Conservation (phyloP, 192 early-diverging fungal species). For the Chytriomyces confervae region DNA sequence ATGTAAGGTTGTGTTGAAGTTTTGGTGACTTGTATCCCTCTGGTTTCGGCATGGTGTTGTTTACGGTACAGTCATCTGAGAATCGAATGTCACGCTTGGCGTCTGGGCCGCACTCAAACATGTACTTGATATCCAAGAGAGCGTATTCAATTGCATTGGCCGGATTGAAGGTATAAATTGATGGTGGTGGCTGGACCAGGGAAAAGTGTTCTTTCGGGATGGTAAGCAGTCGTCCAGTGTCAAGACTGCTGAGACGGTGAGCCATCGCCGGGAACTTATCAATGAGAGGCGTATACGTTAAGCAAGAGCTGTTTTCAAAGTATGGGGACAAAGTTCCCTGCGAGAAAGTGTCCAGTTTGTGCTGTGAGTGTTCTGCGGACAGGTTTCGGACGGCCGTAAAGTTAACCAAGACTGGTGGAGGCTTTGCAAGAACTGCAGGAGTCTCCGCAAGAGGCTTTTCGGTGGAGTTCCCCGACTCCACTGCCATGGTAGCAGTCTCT, state of each 20-base stretch:
- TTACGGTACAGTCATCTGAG: neutral
- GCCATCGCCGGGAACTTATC: no score
- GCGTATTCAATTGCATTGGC: neutral
- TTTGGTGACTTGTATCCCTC: neutral
- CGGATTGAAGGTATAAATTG: conserved; percentile 9
- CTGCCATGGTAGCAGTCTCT: no score
- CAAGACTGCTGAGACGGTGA: neutral
- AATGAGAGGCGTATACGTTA: no score
- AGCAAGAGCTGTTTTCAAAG: no score
- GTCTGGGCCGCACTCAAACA: conserved; percentile 21
- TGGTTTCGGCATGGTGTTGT: neutral
- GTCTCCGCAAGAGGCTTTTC: no score
- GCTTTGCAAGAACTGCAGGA: no score
- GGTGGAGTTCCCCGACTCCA: no score
- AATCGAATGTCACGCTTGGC: conserved; percentile 23
- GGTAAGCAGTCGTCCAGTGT: neutral
- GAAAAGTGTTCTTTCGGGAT: conserved; percentile 20
- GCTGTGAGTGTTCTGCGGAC: no score
- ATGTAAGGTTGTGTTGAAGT: neutral
- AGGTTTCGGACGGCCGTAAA: no score
- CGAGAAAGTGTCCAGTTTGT: no score
- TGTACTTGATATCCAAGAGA: conserved; percentile 11
- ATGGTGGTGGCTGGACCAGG: conserved; percentile 12
- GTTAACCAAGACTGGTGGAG: no score
- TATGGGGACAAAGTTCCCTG: no score